Percentiles rank a stretch among this genome's conserved stretches.
Conservation (phyloP, 169 alveolate species). For the Plasmodium falciparum region DNA sequence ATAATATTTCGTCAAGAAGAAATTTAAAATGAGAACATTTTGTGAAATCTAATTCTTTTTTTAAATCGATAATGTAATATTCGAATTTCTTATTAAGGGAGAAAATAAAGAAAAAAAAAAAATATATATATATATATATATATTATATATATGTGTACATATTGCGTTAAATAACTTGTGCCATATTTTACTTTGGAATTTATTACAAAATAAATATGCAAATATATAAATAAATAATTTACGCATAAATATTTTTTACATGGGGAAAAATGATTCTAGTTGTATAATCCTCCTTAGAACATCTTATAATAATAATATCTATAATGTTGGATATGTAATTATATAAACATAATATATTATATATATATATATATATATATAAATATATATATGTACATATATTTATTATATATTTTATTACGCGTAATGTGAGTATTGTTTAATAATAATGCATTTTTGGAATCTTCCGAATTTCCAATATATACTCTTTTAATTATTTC, state of each 20-base stretch:
- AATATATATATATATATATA: not conserved
- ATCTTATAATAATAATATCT: constrained; percentile 53
- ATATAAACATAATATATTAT: not conserved
- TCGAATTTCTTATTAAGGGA: constrained; percentile 32
- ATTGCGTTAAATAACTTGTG: not conserved
- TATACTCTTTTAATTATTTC: constrained; percentile 61
- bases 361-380: no score
- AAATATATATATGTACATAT: not conserved
- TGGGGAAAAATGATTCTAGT: constrained; percentile 52
- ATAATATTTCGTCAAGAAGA: constrained; percentile 56
- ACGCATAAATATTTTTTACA: constrained; percentile 20
- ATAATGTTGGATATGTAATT: not conserved
- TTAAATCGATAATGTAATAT: constrained; percentile 57
- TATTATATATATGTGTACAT: not conserved
- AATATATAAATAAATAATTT: not conserved
- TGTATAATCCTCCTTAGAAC: constrained; percentile 26
- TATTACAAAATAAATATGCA: not conserved
- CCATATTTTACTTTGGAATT: not conserved
- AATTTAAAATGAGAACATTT: constrained; percentile 55
- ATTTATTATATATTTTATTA: not conserved
- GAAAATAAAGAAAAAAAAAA: not conserved
- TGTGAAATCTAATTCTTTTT: constrained; percentile 23
- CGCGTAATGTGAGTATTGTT: constrained; percentile 55
- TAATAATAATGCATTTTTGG: constrained; percentile 39
- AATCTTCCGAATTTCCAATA: constrained; percentile 58